Evolutionary conservation across 2,329 filamentous ascomycete genomes (phyloP).

Genomic region (Diaporthe ampelina): DNA sequence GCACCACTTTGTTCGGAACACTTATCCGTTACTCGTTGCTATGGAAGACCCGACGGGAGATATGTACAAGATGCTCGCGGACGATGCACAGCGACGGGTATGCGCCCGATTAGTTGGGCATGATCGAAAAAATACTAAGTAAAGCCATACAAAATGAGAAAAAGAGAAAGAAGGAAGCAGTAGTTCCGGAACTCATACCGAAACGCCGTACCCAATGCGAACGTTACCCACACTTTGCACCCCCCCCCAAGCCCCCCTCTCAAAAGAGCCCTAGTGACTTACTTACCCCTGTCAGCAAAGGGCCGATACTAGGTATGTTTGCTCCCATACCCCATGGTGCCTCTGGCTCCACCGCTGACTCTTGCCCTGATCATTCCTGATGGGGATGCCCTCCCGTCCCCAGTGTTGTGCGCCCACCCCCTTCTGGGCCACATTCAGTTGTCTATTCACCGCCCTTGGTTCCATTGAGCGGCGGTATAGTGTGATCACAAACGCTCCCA

Average conservation of each 20-base stretch:
- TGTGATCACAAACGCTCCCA: background rate
- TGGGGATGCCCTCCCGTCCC: slow-evolving; percentile 23
- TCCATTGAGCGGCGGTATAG: background rate
- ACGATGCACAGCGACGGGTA: slow-evolving; percentile 3
- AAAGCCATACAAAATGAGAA: background rate
- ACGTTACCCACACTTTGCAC: slow-evolving; percentile 26
- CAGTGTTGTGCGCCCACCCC: slow-evolving; percentile 10
- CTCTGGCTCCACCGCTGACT: slow-evolving; percentile 31
- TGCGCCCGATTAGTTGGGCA: background rate
- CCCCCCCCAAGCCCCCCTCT: background rate
- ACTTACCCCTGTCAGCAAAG: background rate
- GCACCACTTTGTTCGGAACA: slow-evolving; percentile 1
- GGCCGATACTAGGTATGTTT: background rate
- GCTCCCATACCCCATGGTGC: slow-evolving; percentile 23
- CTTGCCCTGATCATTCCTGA: slow-evolving; percentile 10
- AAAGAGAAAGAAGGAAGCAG: slow-evolving; percentile 25
- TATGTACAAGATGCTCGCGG: slow-evolving; percentile 8
- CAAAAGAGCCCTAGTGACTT: slow-evolving; percentile 13
- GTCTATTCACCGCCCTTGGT: slow-evolving; percentile 20
- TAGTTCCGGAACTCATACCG: slow-evolving; percentile 33
- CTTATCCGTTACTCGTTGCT: slow-evolving; percentile 10
- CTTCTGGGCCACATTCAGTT: background rate
- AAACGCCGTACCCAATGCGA: slow-evolving; percentile 39
- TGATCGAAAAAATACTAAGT: background rate
- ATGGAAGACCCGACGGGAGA: slow-evolving; percentile 22